Evolutionary conservation across 352 stramenopile genomes (phyloP), one percentile per base, ranked within the genome.

Genomic region (Globisporangium camurandrum): DNA sequence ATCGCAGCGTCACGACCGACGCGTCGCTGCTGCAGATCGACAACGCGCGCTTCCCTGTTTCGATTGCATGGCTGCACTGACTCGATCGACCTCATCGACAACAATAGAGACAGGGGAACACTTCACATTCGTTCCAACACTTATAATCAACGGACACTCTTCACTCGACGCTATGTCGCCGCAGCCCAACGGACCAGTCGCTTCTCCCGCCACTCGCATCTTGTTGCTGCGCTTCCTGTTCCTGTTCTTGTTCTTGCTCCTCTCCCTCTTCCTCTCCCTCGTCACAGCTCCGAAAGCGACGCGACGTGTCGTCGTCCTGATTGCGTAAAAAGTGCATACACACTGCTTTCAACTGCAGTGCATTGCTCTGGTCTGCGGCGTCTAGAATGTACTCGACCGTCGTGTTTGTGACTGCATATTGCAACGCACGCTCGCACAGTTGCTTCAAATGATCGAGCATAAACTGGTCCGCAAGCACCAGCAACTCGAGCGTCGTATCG

Each of bases 401-500:
- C 17, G 94, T 86, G 11, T 64, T 46, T 42, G 75, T 79, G 4
- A 98, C 79, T 19, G 74, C 72, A 31, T 83, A 64, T 58, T 95
- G 84, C 24, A 98, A 56, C 30, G 83, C 64, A 9, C 64, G 78
- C 56, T 98, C 95, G 64, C 92, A 97, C 28, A 96, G 75, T 70
- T 98, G 90, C 58, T 98, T 98, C 16, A 98, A 65, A 64, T 98
- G 86, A 61, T 98, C 93, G 22, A 98, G 71, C 74, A 98, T 98
- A 69, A 97, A 98, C 67, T 97, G 85, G 63, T 98, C 93, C 5
- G 92, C 85, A 16, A 96, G 71, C 39, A 97, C 82, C 10, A 98
- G 64, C 11, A 98, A 69, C 37, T 97, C 86, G 49, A 97, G 62
- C 20, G 85, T 65, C 30, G 75, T 63, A 41, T 88, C 74, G 26